phyloP scores from a whole-genome alignment of 495 filamentous ascomycete species.

The Copromyces sp. region DNA sequence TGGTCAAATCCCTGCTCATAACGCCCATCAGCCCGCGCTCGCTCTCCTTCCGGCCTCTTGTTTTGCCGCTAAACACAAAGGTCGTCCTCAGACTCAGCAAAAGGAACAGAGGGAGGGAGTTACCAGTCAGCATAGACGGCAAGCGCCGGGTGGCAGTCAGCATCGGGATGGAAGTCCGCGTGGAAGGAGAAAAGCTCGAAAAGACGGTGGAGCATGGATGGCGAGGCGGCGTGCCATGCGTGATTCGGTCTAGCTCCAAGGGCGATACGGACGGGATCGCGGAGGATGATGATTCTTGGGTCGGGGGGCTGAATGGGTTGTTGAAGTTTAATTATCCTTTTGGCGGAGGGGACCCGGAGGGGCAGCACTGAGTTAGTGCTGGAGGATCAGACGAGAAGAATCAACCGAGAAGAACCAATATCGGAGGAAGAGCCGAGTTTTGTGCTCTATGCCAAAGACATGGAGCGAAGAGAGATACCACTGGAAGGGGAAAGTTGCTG shows the following conservation, averaged over 20 bases:
- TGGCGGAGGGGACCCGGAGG: constrained; percentile 44
- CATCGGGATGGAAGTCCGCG: constrained; percentile 78
- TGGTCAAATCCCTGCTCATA: constrained; percentile 76
- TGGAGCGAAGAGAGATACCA: too few species aligned
- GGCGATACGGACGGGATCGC: constrained; percentile 34
- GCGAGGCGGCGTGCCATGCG: constrained; percentile 60
- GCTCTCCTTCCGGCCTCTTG: constrained; percentile 82
- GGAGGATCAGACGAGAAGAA: too few species aligned
- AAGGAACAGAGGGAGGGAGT: constrained; percentile 70
- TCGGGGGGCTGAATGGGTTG: constrained; percentile 86
- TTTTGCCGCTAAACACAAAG: constrained; percentile 79
- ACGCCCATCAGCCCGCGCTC: constrained; percentile 92
- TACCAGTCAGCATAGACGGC: constrained; percentile 85
- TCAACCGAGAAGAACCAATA: not conserved
- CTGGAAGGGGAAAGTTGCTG: not conserved
- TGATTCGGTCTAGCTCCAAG: constrained; percentile 43
- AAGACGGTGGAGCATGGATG: constrained; percentile 37
- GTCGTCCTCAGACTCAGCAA: constrained; percentile 73
- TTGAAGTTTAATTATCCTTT: constrained; percentile 98
- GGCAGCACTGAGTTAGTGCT: not conserved
- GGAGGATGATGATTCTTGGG: constrained; percentile 83
- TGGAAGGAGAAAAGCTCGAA: constrained; percentile 68
- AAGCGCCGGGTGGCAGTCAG: constrained; percentile 61
- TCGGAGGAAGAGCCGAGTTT: not conserved
- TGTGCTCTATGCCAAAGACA: too few species aligned